A percentile compares a stretch with the other conserved stretches of the same genome.
Conservation (phyloP, 1,139 yeast genomes). For the Taiozyma onychis region DNA sequence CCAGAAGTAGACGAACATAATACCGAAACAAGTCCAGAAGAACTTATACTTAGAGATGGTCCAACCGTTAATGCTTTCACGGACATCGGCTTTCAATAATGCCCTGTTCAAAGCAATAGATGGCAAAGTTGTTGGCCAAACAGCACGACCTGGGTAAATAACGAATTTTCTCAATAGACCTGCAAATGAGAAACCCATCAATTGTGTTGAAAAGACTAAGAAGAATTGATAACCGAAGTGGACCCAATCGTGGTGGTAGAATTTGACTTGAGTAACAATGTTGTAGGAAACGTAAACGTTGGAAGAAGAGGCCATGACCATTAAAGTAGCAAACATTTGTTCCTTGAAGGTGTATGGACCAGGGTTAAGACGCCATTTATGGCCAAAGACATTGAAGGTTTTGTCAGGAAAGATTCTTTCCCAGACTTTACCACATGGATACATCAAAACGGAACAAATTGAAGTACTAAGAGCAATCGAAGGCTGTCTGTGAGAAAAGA, state of each 20-base stretch:
- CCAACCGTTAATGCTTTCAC: conserved; percentile 48
- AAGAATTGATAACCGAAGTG: conserved; percentile 43
- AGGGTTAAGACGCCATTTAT: conserved; percentile 41
- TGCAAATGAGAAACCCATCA: conserved; percentile 59
- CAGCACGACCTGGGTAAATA: conserved; percentile 48
- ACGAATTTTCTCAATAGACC: conserved; percentile 53
- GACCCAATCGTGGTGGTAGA: conserved; percentile 28
- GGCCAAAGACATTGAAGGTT: conserved; percentile 37
- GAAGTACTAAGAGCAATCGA: conserved; percentile 38
- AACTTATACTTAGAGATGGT: conserved; percentile 38
- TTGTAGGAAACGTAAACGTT: conserved; percentile 57
- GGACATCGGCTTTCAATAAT: conserved; percentile 37
- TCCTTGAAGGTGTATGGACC: conserved; percentile 67
- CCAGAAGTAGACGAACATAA: conserved; percentile 50
- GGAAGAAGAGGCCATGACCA: conserved; percentile 39
- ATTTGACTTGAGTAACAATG: conserved; percentile 34
- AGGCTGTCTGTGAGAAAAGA: conserved; percentile 53
- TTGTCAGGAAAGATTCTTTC: conserved; percentile 40
- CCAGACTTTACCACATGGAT: conserved; percentile 46
- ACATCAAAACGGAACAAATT: conserved; percentile 52
- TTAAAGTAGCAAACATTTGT: conserved; percentile 54
- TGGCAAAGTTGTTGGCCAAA: conserved; percentile 56
- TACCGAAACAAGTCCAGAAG: conserved; percentile 35
- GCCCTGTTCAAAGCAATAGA: conserved; percentile 52
- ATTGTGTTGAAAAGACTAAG: conserved; percentile 47